Evolutionary conservation across 2,329 filamentous ascomycete species (phyloP).

Genomic region (Claviceps purpurea): DNA sequence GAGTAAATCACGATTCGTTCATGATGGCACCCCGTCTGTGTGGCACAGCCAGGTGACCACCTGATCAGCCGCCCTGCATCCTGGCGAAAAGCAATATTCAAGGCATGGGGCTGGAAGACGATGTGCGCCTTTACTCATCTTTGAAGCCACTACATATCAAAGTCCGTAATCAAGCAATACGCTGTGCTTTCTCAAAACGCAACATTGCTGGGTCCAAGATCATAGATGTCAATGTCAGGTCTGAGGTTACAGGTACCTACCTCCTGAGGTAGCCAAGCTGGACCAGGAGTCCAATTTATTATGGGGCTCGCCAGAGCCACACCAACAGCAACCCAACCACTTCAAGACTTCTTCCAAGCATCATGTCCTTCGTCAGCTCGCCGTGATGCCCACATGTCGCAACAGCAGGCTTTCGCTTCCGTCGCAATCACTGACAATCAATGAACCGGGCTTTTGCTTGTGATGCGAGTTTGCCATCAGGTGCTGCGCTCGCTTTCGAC

Average conservation of each 20-base stretch:
- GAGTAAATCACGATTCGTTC: too few species aligned
- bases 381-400: neutral
- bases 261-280: too few species aligned
- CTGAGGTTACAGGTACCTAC: too few species aligned
- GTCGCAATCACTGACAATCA: neutral
- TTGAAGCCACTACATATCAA: too few species aligned
- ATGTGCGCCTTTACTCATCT: neutral
- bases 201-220: too few species aligned
- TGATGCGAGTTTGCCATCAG: neutral
- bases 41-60: neutral
- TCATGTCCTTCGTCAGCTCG: neutral
- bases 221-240: too few species aligned
- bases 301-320: neutral
- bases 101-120: neutral
- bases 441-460: neutral
- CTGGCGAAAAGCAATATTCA: neutral
- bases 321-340: neutral
- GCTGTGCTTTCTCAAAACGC: too few species aligned
- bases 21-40: neutral
- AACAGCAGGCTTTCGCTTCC: neutral
- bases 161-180: neutral
- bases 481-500: neutral
- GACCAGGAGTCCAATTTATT: neutral
- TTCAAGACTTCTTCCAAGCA: neutral
- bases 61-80: neutral